These are phyloP conservation scores for Boletus calvinii DNA, from an alignment of 1,284 basidiomycete genomes.

Conservation along the genomic window DNA sequence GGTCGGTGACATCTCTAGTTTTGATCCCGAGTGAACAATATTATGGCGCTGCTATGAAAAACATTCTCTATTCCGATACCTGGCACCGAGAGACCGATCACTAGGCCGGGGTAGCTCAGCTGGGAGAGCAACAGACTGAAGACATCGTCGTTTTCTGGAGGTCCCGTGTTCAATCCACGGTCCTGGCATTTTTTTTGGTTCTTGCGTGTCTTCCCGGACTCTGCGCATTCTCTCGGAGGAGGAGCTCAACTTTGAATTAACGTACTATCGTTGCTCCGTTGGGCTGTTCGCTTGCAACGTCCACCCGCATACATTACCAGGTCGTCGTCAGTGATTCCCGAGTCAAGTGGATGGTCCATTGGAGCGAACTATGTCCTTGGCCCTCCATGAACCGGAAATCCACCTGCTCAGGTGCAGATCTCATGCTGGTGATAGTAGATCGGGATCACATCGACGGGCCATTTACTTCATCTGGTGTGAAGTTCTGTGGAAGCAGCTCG, in stretches of 20 bases:
- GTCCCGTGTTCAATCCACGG: constrained; percentile 61
- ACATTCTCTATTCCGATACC: neutral
- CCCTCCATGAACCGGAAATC: neutral
- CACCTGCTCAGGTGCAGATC: neutral
- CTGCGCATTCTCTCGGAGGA: too few species aligned
- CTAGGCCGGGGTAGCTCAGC: constrained; percentile 62
- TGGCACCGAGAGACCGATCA: neutral
- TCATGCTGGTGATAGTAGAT: neutral
- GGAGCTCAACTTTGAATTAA: neutral
- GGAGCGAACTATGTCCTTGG: too few species aligned
- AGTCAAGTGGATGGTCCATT: neutral
- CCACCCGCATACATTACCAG: too few species aligned
- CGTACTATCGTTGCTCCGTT: neutral
- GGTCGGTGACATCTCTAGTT: constrained; percentile 34
- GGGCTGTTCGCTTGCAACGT: too few species aligned
- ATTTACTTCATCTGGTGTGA: neutral
- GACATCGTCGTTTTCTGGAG: constrained; percentile 38
- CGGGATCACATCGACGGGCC: neutral
- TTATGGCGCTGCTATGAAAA: neutral
- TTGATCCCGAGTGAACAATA: constrained; percentile 20
- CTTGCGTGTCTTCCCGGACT: too few species aligned
- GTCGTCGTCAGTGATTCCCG: too few species aligned
- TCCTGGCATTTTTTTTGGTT: constrained; percentile 39
- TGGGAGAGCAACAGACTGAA: constrained; percentile 83
- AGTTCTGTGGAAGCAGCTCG: constrained; percentile 1